A percentile compares a stretch with the other conserved stretches of the same genome.
Evolutionary conservation across 106 monocot genomes (phyloP).

Genomic region (Dendrobium chrysotoxum): DNA sequence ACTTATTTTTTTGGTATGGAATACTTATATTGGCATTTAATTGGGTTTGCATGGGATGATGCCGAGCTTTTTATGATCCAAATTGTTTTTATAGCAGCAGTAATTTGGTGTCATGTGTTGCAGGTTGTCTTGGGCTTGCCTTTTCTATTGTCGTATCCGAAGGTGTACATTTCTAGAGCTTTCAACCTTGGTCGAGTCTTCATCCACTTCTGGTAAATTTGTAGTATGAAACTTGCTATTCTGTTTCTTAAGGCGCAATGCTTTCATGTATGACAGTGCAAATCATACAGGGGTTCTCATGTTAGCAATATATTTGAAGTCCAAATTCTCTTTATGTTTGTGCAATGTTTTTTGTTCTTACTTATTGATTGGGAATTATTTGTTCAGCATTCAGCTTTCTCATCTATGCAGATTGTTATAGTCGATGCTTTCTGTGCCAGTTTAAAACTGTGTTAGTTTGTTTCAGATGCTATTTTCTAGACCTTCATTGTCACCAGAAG

Average conservation of each 20-base stretch:
- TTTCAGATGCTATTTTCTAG: neutral
- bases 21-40: neutral
- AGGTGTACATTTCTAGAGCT: conserved; percentile 78
- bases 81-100: neutral
- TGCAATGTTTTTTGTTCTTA: neutral
- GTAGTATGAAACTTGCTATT: conserved; percentile 10
- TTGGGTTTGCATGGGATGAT: neutral
- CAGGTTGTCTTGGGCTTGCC: conserved; percentile 85
- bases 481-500: neutral
- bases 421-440: neutral
- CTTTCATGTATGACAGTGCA: neutral
- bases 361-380: neutral
- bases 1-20: neutral
- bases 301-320: neutral
- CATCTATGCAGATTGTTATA: neutral
- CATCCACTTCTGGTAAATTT: conserved; percentile 88
- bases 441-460: neutral
- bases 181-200: conserved; percentile 94
- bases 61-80: neutral
- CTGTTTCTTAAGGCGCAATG: neutral
- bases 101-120: conserved; percentile 11
- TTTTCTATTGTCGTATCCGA: conserved; percentile 73
- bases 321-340: neutral
- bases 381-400: neutral
- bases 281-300: neutral